Evolutionary conservation across 2,329 filamentous ascomycete genomes (phyloP), one percentile per base, ranked within the genome.

Genomic region (Dichotomopilus funicola): DNA sequence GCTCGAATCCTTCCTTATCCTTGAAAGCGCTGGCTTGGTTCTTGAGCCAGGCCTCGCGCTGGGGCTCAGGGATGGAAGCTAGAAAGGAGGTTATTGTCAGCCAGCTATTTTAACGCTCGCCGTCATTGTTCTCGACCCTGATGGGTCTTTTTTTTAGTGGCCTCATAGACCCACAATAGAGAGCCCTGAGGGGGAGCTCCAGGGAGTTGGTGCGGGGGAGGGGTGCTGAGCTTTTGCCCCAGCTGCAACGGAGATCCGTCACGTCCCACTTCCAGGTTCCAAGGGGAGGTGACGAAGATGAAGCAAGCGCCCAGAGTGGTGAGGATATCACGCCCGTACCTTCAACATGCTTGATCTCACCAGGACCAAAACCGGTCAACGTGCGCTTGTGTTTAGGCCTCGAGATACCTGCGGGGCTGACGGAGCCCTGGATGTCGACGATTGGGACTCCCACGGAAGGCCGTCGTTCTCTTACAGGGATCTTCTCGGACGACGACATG

Each of bases 381-480:
- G 92, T 97, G 64, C 94, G 84, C 79, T 90, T 96, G 77, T 99
- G 94, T 76, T 97, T 99, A 46, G 94, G 94, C 59, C 94, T 82
- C 33, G 81, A 83, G 73, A 88, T 86, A 69, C 95, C 92, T 43
- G 86, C 86, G 42, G 91, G 90, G n/a, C 87, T 87, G 55, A 96
- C 83, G 13, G 89, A 86, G 62, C 91, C 91, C 71, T 89, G 80
- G 60, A 97, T 86, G 69, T 96, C 90, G 61, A 88, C 83, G 64
- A 96, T 86, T 47, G 91, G 91, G 64, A 89, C 89, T 62, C 87
- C 84, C 56, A 81, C 86, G 19, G 90, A 95, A 56, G 88, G 90
- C 63, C 83, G 88, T 64, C 91, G 86, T 78, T 96, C 85, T 62
- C 89, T 81, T 47, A 6, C 12, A 35, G 12, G 31, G 5, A 2